Conservation (phyloP, 257 asterid species). For the Scutellaria baicalensis region DNA sequence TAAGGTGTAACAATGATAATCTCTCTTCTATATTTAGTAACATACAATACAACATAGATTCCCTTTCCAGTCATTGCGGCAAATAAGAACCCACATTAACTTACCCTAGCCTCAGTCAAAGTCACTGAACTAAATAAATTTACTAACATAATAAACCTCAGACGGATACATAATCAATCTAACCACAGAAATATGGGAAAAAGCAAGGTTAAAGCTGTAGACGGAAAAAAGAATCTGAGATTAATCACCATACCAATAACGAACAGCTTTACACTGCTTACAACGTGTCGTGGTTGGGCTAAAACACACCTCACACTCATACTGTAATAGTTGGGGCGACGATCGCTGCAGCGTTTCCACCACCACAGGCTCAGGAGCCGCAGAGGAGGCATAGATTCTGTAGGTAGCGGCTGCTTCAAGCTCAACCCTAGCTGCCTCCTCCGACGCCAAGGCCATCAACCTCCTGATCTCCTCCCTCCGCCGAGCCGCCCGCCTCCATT, state of each 20-base stretch:
- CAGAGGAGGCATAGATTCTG: conserved; percentile 13
- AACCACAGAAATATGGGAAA: neutral
- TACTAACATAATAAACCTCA: neutral
- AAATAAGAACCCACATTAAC: neutral
- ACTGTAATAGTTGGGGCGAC: conserved; percentile 27
- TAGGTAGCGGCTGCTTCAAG: conserved; percentile 30
- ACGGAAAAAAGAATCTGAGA: neutral
- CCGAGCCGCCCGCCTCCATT: conserved; percentile 52
- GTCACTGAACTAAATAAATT: neutral
- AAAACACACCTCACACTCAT: conserved; percentile 61
- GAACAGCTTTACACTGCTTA: conserved; percentile 69
- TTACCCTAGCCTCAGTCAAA: neutral
- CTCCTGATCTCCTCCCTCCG: conserved; percentile 67
- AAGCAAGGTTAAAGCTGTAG: neutral
- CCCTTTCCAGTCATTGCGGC: neutral
- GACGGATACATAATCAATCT: neutral
- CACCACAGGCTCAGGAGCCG: conserved; percentile 15
- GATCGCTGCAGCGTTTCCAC: conserved; percentile 6
- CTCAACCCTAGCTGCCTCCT: conserved; percentile 71
- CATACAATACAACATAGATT: neutral
- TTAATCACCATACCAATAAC: conserved; percentile 56
- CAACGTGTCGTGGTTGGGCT: conserved; percentile 67
- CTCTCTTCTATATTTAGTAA: neutral
- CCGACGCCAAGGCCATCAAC: conserved; percentile 55
- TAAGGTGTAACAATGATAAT: too few relatives aligned